phyloP scores from a whole-genome alignment of 1,284 basidiomycete genomes.

The Heterobasidion parviporum region DNA sequence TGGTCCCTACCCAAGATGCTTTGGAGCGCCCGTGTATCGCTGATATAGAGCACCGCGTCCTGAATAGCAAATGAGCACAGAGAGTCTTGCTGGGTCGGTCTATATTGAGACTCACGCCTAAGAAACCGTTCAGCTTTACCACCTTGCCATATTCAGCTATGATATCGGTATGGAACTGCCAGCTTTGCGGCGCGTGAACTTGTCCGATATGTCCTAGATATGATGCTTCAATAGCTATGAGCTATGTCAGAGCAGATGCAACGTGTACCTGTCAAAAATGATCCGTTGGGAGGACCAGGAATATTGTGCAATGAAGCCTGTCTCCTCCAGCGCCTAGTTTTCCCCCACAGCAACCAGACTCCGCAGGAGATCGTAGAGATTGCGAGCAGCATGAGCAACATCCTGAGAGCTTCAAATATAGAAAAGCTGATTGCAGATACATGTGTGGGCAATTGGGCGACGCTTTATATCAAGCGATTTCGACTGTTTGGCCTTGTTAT shows the following conservation, averaged over 20 bases:
- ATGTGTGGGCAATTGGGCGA: no score
- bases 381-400: no score
- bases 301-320: not conserved
- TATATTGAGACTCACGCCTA: conserved; percentile 6
- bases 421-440: no score
- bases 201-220: conserved; percentile 10
- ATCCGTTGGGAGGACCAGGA: not conserved
- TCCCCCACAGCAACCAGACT: no score
- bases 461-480: no score
- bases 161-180: conserved; percentile 11
- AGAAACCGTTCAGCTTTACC: conserved; percentile 8
- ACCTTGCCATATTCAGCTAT: conserved; percentile 14
- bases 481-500: no score
- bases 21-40: conserved; percentile 19
- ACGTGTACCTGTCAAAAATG: not conserved
- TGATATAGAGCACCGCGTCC: conserved; percentile 15
- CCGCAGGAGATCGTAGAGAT: no score
- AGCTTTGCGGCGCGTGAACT: conserved; percentile 9
- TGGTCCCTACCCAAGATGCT: conserved; percentile 24
- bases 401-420: no score
- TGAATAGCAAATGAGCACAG: not conserved
- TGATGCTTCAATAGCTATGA: no score
- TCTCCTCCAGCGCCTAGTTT: not conserved
- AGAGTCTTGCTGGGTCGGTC: not conserved
- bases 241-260: not conserved